Percentiles rank a stretch among this genome's conserved stretches.
phyloP scores from a whole-genome alignment of 768 basidiomycete genomes.

The Boletus rubescentipes region DNA sequence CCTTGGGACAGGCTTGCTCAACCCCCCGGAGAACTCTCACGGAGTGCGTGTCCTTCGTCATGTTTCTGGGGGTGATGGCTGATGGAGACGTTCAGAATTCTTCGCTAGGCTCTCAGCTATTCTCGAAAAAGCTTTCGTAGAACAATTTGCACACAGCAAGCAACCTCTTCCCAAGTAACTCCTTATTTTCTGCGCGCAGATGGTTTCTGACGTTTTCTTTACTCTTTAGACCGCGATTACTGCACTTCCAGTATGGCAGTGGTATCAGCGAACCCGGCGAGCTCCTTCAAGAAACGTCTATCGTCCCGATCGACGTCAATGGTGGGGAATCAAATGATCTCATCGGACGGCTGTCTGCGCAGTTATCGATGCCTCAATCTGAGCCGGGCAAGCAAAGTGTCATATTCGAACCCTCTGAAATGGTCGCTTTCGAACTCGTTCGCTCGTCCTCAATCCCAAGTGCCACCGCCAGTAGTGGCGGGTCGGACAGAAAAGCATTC shows the following conservation, averaged over 20 bases:
- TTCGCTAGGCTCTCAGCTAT: conserved; percentile 41
- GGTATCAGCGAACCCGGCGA: conserved; percentile 36
- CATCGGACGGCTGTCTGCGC: conserved; percentile 47
- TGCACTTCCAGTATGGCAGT: conserved; percentile 57
- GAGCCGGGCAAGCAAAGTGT: conserved; percentile 47
- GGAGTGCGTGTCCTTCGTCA: conserved; percentile 28
- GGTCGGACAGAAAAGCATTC: conserved; percentile 39
- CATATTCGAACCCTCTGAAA: conserved; percentile 61
- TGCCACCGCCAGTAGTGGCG: conserved; percentile 13
- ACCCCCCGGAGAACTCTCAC: conserved; percentile 43
- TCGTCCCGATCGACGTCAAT: conserved; percentile 54
- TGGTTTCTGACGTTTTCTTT: conserved; percentile 1
- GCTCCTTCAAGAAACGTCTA: conserved; percentile 37
- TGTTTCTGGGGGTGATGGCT: conserved; percentile 10
- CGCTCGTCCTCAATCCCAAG: conserved; percentile 25
- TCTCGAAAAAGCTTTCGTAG: conserved; percentile 45
- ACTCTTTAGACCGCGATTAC: conserved; percentile 37
- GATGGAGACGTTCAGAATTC: conserved; percentile 41
- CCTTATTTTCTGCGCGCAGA: background rate
- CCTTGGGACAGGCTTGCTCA: conserved; percentile 38
- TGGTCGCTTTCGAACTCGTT: conserved; percentile 57
- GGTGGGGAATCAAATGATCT: conserved; percentile 52
- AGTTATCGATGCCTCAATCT: conserved; percentile 29
- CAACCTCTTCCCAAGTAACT: conserved; percentile 33
- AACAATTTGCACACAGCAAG: conserved; percentile 37